Evolutionary conservation across 2,329 filamentous ascomycete genomes (phyloP).

Genomic region (Aspergillus sp.): DNA sequence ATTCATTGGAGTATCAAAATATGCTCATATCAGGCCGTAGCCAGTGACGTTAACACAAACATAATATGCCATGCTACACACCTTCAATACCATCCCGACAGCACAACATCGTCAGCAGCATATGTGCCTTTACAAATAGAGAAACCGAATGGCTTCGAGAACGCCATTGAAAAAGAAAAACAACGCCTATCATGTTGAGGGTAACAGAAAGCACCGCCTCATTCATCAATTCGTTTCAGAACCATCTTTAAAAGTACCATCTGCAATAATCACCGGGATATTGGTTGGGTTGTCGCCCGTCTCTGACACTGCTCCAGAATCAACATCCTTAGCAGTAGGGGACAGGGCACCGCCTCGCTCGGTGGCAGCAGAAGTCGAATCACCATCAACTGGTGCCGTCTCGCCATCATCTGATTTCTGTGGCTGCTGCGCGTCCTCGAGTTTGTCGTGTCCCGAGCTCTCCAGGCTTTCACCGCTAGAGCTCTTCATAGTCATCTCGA

Average conservation of each 20-base stretch:
- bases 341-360: background rate
- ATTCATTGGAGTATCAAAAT: too few relatives aligned
- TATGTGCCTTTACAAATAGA: background rate
- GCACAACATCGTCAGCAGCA: background rate
- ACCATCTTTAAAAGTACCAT: background rate
- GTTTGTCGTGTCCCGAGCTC: constrained; percentile 20
- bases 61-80: too few relatives aligned
- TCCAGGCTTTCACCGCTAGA: constrained; percentile 17
- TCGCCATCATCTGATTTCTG: background rate
- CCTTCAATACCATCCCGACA: too few relatives aligned
- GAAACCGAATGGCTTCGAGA: background rate
- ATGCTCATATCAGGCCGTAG: too few relatives aligned
- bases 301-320: background rate
- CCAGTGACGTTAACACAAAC: too few relatives aligned
- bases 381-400: background rate
- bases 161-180: background rate
- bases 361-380: background rate
- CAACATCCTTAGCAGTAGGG: background rate
- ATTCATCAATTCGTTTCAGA: background rate
- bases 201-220: too few relatives aligned
- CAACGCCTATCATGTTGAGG: too few relatives aligned
- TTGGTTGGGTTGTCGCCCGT: background rate
- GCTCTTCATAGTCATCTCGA: constrained; percentile 16
- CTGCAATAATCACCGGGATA: background rate
- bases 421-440: constrained; percentile 6